Percentiles rank a stretch among this genome's conserved stretches.
Evolutionary conservation across 768 basidiomycete genomes (phyloP).

Genomic region (Tricholoma saponaceum): DNA sequence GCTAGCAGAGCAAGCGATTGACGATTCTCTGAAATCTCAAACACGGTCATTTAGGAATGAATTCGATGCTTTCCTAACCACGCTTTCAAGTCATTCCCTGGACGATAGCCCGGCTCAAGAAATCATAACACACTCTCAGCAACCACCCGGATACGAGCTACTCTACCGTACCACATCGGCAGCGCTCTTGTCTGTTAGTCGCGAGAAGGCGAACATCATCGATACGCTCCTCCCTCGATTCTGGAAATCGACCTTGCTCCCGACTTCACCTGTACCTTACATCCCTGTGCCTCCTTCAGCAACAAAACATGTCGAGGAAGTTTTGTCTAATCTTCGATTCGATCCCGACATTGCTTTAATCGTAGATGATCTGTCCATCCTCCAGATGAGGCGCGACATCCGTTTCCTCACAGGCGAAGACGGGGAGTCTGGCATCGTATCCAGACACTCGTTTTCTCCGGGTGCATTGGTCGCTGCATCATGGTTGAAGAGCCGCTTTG

Average conservation of each 20-base stretch:
- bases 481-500: constrained; percentile 73
- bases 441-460: constrained; percentile 76
- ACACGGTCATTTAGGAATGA: constrained; percentile 24
- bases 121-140: constrained; percentile 10
- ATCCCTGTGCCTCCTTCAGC: constrained; percentile 55
- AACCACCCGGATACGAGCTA: constrained; percentile 24
- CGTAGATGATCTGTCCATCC: constrained; percentile 63
- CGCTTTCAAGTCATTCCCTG: constrained; percentile 13
- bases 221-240: constrained; percentile 65
- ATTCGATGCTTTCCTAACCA: constrained; percentile 32
- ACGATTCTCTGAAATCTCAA: constrained; percentile 34
- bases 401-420: constrained; percentile 86
- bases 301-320: constrained; percentile 47
- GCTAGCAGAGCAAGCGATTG: constrained; percentile 54
- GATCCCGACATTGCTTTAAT: constrained; percentile 64
- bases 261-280: constrained; percentile 41
- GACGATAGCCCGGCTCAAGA: constrained; percentile 11
- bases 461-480: constrained; percentile 63
- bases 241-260: constrained; percentile 68
- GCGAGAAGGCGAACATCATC: constrained; percentile 38
- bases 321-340: constrained; percentile 61
- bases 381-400: constrained; percentile 66
- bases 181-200: constrained; percentile 47
- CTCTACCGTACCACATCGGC: constrained; percentile 40
- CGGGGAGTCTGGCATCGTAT: constrained; percentile 62